These are phyloP conservation scores for Apiotrichum veenhuisii DNA, from an alignment of 1,284 basidiomycete genomes.

Conservation along the genomic window DNA sequence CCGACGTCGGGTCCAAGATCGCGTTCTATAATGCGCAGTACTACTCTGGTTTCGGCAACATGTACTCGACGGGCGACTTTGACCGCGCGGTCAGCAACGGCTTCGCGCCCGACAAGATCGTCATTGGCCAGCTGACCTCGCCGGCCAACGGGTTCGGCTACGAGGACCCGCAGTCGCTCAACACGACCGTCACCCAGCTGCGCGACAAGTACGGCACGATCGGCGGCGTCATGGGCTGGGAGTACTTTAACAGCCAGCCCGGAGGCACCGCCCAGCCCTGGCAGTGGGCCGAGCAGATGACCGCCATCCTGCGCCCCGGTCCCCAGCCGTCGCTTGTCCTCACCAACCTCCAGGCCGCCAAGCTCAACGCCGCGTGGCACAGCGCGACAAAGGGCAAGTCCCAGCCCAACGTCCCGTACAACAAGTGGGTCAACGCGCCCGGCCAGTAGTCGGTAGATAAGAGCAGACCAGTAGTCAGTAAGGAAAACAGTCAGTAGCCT, in stretches of 20 bases:
- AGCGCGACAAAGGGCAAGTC: too few species aligned
- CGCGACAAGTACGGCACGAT: neutral
- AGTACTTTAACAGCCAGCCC: neutral
- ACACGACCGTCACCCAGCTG: neutral
- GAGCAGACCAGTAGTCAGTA: too few species aligned
- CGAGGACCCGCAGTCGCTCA: neutral
- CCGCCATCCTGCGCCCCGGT: neutral
- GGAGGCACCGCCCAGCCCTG: neutral
- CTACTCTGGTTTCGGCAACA: neutral
- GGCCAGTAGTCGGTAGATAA: too few species aligned
- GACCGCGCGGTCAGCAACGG: neutral
- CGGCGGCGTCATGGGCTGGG: neutral
- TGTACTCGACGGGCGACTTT: neutral
- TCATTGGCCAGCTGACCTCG: neutral
- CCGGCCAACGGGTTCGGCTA: neutral
- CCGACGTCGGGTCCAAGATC: neutral
- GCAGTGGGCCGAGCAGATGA: neutral
- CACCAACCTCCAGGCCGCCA: too few species aligned
- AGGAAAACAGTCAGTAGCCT: too few species aligned
- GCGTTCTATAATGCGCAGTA: neutral
- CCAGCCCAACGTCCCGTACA: too few species aligned
- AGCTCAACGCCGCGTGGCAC: too few species aligned
- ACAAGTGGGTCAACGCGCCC: too few species aligned
- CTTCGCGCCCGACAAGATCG: neutral
- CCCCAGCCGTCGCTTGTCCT: too few species aligned